Base-by-base conservation (phyloP, 164 flowering plant species). In the Taxillus chinensis region DNA sequence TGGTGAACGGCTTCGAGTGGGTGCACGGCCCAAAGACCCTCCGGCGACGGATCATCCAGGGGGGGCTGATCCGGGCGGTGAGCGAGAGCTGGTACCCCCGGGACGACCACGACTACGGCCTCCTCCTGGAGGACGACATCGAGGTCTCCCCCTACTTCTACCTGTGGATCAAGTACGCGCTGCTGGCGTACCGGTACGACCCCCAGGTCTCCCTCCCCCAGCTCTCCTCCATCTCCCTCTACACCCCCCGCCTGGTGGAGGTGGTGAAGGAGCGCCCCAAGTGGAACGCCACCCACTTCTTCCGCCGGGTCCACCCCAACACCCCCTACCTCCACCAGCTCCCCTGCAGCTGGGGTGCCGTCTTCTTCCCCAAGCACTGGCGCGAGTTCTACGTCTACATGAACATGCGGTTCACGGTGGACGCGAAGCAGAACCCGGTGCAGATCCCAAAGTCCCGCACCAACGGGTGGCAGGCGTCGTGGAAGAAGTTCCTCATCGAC, bases 311-410 rank as follows among this genome's bases (percentile, higher is more conserved):
- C 39, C 97, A 93, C 64, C 96, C 95, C 42, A 83, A 93, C 84
- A 93, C 95, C 2, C 99, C 99, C 39, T 93, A 93, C 61, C 89
- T 93, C 69, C 99, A 93, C 64, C 97, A 93, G 63, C 61, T 93
- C 7, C 96, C 97, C 10, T 93, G 99, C 73, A 93, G 99, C 43
- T 93, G 97, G 97, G 96, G 97, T 2, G 93, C 96, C 15, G 93
- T 92, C 15, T 92, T 90, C 81, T 90, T 92, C 83, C 98, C 98
- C n/a, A 92, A 92, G 64, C 98, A 86, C 2, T 92, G 98, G 98
- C 77, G 87, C 63, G 98, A 92, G 59, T 92, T 92, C 75, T 92
- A 90, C 55, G 91, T 86, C 11, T 92, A 92, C 79, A 93, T 90
- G 99, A 86, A 87, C 87, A 84, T 85, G 91, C 79, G 99, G 62